phyloP scores from a whole-genome alignment of 495 filamentous ascomycete species.

The Hyaloscypha bicolor region DNA sequence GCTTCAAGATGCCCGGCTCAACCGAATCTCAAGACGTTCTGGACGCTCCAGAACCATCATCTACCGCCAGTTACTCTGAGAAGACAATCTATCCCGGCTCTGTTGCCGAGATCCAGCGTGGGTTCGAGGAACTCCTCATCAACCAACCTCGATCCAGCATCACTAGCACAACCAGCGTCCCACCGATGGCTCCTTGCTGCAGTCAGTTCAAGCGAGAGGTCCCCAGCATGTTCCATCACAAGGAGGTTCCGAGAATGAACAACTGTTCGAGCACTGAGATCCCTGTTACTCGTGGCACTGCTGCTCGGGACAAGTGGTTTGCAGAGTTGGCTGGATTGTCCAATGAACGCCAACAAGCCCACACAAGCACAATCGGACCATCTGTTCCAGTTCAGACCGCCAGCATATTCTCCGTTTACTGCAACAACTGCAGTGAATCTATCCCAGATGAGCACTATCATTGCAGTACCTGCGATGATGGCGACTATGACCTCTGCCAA shows the following conservation, averaged over 20 bases:
- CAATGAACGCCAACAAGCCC: conserved; percentile 24
- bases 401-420: conserved; percentile 71
- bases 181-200: conserved; percentile 18
- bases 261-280: conserved; percentile 29
- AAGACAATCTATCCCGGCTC: conserved; percentile 7
- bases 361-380: not conserved
- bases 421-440: conserved; percentile 81
- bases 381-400: not conserved
- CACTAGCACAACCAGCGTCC: not conserved
- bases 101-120: conserved; percentile 34
- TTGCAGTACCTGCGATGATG: conserved; percentile 88
- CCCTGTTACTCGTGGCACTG: conserved; percentile 34
- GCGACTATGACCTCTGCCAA: conserved; percentile 93
- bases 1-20: conserved; percentile 5
- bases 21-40: not conserved
- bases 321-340: conserved; percentile 37
- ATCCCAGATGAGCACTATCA: conserved; percentile 88
- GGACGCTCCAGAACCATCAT: not conserved
- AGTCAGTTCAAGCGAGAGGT: conserved; percentile 12
- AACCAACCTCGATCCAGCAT: conserved; percentile 23
- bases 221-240: conserved; percentile 14
- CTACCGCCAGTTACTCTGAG: conserved; percentile 9
- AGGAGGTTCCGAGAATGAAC: conserved; percentile 18
- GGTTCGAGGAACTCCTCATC: conserved; percentile 34
- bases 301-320: conserved; percentile 42